These are phyloP conservation scores for Exophiala sideris DNA, from an alignment of 2,329 filamentous ascomycete species.

Conservation along the genomic window DNA sequence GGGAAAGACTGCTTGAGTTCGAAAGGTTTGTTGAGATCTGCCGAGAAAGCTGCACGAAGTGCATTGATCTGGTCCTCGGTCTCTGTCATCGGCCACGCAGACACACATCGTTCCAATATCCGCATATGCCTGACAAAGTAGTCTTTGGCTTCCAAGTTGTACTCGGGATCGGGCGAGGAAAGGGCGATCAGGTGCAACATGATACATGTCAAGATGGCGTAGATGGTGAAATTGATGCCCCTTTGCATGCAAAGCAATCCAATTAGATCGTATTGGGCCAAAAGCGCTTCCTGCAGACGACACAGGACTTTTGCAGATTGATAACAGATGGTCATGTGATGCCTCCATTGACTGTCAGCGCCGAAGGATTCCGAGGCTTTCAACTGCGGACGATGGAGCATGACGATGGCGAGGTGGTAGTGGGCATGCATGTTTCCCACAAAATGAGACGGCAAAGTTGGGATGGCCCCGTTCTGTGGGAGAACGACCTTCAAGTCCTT, in stretches of 20 bases:
- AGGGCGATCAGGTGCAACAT: slow-evolving; percentile 90
- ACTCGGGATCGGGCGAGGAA: slow-evolving; percentile 85
- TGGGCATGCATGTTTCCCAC: slow-evolving; percentile 87
- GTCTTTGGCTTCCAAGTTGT: slow-evolving; percentile 78
- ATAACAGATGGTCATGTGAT: slow-evolving; percentile 83
- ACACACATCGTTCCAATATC: slow-evolving; percentile 79
- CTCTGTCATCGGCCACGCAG: slow-evolving; percentile 82
- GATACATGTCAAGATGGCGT: slow-evolving; percentile 83
- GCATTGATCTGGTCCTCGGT: slow-evolving; percentile 87
- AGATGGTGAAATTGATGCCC: slow-evolving; percentile 94
- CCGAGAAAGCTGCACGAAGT: slow-evolving; percentile 85
- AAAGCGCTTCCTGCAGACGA: slow-evolving; percentile 77
- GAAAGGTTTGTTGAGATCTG: slow-evolving; percentile 78
- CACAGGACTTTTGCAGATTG: slow-evolving; percentile 80
- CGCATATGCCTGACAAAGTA: slow-evolving; percentile 95
- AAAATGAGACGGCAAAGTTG: slow-evolving; percentile 82
- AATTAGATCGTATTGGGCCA: slow-evolving; percentile 71
- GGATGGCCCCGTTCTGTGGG: slow-evolving; percentile 71
- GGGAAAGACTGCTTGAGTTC: slow-evolving; percentile 85
- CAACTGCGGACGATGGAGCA: slow-evolving; percentile 83
- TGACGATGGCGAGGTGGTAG: slow-evolving; percentile 78
- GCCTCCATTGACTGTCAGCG: slow-evolving; percentile 74
- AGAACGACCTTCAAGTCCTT: slow-evolving; percentile 74
- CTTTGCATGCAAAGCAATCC: slow-evolving; percentile 89
- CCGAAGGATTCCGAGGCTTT: slow-evolving; percentile 70